phyloP scores from a whole-genome alignment of 1,284 basidiomycete genomes.

The Wallemia hederae region DNA sequence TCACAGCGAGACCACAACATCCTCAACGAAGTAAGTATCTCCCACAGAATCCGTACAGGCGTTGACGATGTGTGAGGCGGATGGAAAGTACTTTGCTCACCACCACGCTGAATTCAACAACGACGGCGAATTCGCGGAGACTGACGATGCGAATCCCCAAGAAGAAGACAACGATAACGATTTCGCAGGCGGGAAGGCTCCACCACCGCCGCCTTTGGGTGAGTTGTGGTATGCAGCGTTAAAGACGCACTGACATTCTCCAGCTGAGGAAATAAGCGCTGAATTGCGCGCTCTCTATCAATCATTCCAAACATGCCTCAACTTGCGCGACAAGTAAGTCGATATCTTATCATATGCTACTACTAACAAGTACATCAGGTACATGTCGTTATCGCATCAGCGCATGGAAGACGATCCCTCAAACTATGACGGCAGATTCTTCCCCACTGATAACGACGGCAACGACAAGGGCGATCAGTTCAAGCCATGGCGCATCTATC shows the following conservation, averaged over 20 bases:
- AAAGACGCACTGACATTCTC: neutral
- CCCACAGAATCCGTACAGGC: neutral
- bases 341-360: conserved; percentile 2
- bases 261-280: conserved; percentile 9
- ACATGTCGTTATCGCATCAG: neutral
- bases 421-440: conserved; percentile 51
- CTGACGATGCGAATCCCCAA: neutral
- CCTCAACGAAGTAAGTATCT: neutral
- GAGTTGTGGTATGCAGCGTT: neutral
- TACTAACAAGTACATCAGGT: neutral
- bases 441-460: conserved; percentile 25
- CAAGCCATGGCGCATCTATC: conserved; percentile 57
- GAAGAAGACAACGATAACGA: neutral
- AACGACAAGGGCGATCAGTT: conserved; percentile 26
- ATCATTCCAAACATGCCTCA: conserved; percentile 44
- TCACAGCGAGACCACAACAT: neutral
- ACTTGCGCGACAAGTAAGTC: conserved; percentile 79
- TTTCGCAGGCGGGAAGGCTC: neutral
- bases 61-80: neutral
- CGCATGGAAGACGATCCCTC: conserved; percentile 54
- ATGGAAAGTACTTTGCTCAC: neutral
- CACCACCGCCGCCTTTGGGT: neutral
- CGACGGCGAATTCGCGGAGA: neutral
- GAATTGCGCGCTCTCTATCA: conserved; percentile 15
- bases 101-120: neutral